phyloP scores from a whole-genome alignment of 164 flowering plant species.

The Annona squamosa region DNA sequence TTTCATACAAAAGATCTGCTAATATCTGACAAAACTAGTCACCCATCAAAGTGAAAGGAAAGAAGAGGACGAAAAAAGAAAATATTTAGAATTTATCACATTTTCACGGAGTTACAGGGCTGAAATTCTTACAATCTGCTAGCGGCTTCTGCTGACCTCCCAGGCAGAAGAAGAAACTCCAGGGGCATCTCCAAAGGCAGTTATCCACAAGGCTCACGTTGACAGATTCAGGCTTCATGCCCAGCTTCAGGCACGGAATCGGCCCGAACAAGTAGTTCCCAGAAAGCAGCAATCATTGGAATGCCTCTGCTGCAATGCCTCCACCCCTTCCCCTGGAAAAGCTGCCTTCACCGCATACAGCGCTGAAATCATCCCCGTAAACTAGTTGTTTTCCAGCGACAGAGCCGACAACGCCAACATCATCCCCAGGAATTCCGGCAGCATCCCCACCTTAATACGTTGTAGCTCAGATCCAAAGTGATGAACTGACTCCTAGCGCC shows the following conservation, averaged over 20 bases:
- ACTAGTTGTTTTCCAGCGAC: conserved; percentile 63
- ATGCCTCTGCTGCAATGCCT: conserved; percentile 50
- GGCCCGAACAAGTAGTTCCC: conserved; percentile 75
- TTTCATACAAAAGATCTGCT: too few species aligned
- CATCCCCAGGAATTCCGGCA: conserved; percentile 61
- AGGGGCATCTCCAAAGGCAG: conserved; percentile 67
- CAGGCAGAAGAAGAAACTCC: conserved; percentile 61
- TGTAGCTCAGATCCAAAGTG: conserved; percentile 68
- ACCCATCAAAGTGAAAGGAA: too few species aligned
- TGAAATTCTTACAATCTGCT: conserved; percentile 48
- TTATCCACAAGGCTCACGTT: conserved; percentile 56
- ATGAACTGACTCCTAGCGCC: conserved; percentile 47
- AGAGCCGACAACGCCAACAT: conserved; percentile 78
- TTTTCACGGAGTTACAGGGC: conserved; percentile 53
- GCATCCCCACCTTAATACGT: conserved; percentile 46
- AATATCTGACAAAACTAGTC: too few species aligned
- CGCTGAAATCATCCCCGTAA: conserved; percentile 69
- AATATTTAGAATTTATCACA: too few species aligned
- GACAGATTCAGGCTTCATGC: conserved; percentile 47
- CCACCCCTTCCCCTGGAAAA: conserved; percentile 28
- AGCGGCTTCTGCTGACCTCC: conserved; percentile 69
- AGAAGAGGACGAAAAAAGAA: background rate
- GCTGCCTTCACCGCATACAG: conserved; percentile 50
- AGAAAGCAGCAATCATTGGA: too few species aligned
- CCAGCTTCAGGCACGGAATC: conserved; percentile 53